phyloP scores from a whole-genome alignment of 306 rosid genomes.

The Casuarina glauca region DNA sequence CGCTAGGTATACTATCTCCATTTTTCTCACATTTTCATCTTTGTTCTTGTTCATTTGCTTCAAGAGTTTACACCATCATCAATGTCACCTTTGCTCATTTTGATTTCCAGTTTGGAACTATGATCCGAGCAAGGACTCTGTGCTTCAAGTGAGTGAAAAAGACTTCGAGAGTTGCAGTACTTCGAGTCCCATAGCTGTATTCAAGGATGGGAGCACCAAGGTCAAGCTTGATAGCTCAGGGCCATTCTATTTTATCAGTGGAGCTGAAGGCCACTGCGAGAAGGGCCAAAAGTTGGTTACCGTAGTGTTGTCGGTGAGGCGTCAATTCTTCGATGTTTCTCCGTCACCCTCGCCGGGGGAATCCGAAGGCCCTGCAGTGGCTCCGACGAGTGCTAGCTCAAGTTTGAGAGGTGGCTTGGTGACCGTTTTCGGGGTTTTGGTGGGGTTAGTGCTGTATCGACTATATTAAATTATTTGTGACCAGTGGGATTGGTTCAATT shows the following conservation, averaged over 20 bases:
- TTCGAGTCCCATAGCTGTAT: slow-evolving; percentile 1
- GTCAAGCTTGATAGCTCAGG: slow-evolving; percentile 26
- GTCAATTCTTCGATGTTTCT: not conserved
- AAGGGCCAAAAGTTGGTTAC: slow-evolving; percentile 29
- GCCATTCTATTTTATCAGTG: slow-evolving; percentile 39
- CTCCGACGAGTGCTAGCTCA: not conserved
- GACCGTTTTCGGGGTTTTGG: not conserved
- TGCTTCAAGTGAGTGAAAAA: slow-evolving; percentile 24
- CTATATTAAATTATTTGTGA: not conserved
- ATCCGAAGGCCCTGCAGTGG: not conserved
- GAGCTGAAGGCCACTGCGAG: slow-evolving; percentile 26
- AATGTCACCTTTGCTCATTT: not conserved
- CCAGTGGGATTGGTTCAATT: not conserved
- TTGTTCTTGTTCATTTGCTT: not conserved
- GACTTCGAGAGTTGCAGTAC: slow-evolving; percentile 28
- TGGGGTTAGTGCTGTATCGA: not conserved
- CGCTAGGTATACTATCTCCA: not conserved
- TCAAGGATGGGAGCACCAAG: slow-evolving; percentile 25
- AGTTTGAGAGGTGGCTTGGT: not conserved
- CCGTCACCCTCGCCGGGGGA: not conserved
- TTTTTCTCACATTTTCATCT: not conserved
- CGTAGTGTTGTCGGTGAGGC: not conserved
- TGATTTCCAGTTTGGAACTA: not conserved
- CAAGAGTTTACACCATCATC: not conserved
- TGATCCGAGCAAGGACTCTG: slow-evolving; percentile 5